Base-by-base conservation (phyloP, 352 stramenopile genomes). In the Pythium diclinum region DNA sequence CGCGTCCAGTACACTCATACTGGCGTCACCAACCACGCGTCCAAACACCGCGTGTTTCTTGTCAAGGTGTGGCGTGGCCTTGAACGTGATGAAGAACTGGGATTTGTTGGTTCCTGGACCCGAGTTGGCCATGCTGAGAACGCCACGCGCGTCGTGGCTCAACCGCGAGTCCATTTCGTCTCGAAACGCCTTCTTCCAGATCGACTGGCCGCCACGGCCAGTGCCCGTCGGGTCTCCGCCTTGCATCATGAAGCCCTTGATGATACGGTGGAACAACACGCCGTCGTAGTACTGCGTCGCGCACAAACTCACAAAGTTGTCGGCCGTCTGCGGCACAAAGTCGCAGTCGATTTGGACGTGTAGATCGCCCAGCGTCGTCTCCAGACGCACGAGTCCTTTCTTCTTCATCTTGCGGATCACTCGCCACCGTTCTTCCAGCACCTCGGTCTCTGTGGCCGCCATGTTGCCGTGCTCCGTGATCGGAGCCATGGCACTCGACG, bases 41-140 rank as follows among this genome's bases (percentile, higher is more conserved):
- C 87, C 97, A 90, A 99, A 99, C 0, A 99, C 89, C 8, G 87
- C 87, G 79, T 99, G 97, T 58, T 99, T 98, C 67, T 97, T 98
- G 84, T 99, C 95, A n/a, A 99, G 79, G 75, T 99, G 96, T n/a
- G 78, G 61, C 59, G 87, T 97, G 9, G 81, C 81, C 69, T 97
- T 95, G 71, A 98, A 99, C 2, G 97, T 99, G 63, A 99, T 97
- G 74, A 99, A 99, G 76, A 99, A 99, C 85, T 99, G 97, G n/a
- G 91, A 96, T 30, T 87, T 89, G 75, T 99, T 99, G 2, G 94
- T 99, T 23, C 94, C 81, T n/a, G 89, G 84, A 9, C 97, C 97
- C 10, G 91, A 87, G 69, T 99, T 99, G 0, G 97, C 97, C 96
- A 99, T 99, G 53, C 84, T 97, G 28, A 99, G 59, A 28, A 99